phyloP scores from a whole-genome alignment of 768 basidiomycete genomes.

The Polyporus arcularius region DNA sequence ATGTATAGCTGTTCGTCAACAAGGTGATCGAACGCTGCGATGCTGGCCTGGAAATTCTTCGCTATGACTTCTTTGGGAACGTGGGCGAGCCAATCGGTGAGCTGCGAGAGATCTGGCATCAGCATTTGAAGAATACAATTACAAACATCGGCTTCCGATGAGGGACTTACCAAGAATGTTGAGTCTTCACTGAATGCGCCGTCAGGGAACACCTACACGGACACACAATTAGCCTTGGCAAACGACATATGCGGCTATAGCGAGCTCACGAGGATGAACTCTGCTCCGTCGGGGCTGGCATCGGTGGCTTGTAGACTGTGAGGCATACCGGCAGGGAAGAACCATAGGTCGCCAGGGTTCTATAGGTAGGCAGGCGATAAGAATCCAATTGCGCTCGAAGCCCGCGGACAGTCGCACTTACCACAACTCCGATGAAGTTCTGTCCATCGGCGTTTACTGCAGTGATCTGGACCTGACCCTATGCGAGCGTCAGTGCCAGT shows the following conservation, averaged over 20 bases:
- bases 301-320: conserved; percentile 53
- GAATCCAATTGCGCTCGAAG: not conserved
- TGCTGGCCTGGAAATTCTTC: conserved; percentile 35
- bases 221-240: not conserved
- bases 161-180: conserved; percentile 34
- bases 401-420: conserved; percentile 13
- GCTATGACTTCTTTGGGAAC: conserved; percentile 40
- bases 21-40: conserved; percentile 33
- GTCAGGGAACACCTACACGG: conserved; percentile 40
- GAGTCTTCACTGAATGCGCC: conserved; percentile 37
- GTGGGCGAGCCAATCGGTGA: conserved; percentile 35
- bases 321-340: conserved; percentile 55
- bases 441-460: conserved; percentile 47
- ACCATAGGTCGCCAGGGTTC: conserved; percentile 54
- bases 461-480: conserved; percentile 38
- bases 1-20: conserved; percentile 32
- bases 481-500: not conserved
- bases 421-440: conserved; percentile 51
- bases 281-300: conserved; percentile 41
- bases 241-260: not conserved
- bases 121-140: conserved; percentile 2
- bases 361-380: conserved; percentile 15
- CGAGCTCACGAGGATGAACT: conserved; percentile 50
- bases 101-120: conserved; percentile 21
- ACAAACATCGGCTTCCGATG: conserved; percentile 2